Evolutionary conservation across 164 flowering plant genomes (phyloP), one percentile per base, ranked within the genome.

Genomic region (Macadamia tetraphylla): DNA sequence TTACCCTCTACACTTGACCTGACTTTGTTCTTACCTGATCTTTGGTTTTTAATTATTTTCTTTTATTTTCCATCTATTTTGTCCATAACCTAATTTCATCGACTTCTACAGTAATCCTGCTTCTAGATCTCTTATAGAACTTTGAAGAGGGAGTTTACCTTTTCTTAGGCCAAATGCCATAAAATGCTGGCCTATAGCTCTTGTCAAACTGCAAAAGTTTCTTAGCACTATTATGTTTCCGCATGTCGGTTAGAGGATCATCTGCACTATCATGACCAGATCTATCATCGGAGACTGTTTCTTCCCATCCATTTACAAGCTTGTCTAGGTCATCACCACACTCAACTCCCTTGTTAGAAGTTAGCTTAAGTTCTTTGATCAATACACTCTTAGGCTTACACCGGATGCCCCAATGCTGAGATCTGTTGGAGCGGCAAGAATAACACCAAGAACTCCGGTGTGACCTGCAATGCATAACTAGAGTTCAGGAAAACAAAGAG

Each of bases 151-250:
- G 46, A 65, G 30, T 68, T 73, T 66, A 80, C 99, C 97, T 95
- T 81, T 82, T 86, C 75, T 65, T 81, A 12, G 88, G 91, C 87
- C 91, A 79, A 63, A 86, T 76, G 10, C 99, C 99, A 82, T 91
- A 92, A 84, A 88, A 95, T 60, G 98, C 98, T 75, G 99, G 98
- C 76, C 99, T 88, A 61, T 78, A 64, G 76, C 93, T 86, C 78
- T 95, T 89, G 78, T 89, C 93, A 78, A 90, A 92, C 76, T 92
- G 99, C 74, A 92, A 71, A 69, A 95, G 78, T 74, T 95, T 86
- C 77, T 71, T 92, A 57, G 77, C 73, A 29, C 72, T 70, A 29
- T 49, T 73, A 68, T 63, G 58, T 75, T 77, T 79, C 65, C 60
- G 80, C 18, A 66, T 46, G 67, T 53, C 65, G 59, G 66, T 17